These are phyloP conservation scores for Diplodia corticola DNA, from an alignment of 2,329 filamentous ascomycete species.

Conservation along the genomic window DNA sequence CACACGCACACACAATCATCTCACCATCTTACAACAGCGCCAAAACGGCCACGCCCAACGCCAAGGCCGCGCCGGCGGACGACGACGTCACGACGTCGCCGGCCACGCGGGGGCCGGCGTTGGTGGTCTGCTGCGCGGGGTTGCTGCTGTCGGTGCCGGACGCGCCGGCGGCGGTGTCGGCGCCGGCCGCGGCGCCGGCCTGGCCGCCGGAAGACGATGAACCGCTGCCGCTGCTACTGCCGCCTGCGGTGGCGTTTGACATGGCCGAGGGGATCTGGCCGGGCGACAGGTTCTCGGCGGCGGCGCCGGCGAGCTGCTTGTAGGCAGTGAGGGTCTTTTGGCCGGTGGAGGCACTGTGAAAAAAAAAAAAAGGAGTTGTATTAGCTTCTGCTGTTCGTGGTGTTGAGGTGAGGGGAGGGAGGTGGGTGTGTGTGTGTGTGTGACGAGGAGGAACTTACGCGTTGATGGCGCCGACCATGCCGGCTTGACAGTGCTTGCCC, in stretches of 20 bases:
- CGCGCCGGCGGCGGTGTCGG: neutral
- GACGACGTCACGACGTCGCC: neutral
- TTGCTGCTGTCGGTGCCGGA: neutral
- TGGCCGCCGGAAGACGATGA: neutral
- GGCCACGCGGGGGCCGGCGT: neutral
- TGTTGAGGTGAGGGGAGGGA: neutral
- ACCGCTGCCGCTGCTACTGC: neutral
- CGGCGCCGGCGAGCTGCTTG: conserved; percentile 40
- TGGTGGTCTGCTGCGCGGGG: conserved; percentile 5
- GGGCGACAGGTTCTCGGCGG: conserved; percentile 45
- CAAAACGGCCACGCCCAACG: neutral
- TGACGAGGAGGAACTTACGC: conserved; percentile 56
- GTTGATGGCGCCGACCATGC: conserved; percentile 78
- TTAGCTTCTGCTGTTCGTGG: conserved; percentile 28
- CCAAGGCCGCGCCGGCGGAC: neutral
- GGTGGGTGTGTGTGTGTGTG: no score
- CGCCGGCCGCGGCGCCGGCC: neutral
- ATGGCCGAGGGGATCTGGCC: conserved; percentile 5
- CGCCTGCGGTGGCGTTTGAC: neutral
- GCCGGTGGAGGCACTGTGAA: conserved; percentile 32
- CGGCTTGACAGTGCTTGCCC: conserved; percentile 69
- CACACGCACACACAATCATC: neutral
- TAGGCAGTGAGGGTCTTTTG: conserved; percentile 40
- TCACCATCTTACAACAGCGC: conserved; percentile 7
- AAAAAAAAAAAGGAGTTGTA: neutral